phyloP scores from a whole-genome alignment of 2,329 filamentous ascomycete genomes.

The Hymenoscyphus repandus region DNA sequence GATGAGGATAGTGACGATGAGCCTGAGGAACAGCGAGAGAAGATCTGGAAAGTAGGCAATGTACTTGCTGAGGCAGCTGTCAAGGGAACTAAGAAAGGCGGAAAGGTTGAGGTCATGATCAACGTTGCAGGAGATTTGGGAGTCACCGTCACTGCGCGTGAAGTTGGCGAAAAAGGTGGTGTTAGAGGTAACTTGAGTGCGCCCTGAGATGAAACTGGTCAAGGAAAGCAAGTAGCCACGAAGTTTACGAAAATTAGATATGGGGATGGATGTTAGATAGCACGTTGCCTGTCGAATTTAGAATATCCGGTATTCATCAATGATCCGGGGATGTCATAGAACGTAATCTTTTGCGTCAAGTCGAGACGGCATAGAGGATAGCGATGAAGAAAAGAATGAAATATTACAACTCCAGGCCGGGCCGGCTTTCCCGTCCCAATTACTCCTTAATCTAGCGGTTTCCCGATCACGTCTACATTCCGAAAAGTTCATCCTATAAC shows the following conservation, averaged over 20 bases:
- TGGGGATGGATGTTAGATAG: not conserved
- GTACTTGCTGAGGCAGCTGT: conserved; percentile 81
- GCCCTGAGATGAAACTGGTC: conserved; percentile 16
- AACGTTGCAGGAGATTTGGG: conserved; percentile 77
- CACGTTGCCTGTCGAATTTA: not conserved
- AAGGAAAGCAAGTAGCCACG: not conserved
- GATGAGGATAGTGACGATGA: conserved; percentile 66
- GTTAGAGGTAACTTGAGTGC: conserved; percentile 29
- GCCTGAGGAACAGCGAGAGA: conserved; percentile 80
- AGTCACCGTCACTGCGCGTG: conserved; percentile 75
- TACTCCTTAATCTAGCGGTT: too few species aligned
- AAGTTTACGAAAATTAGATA: not conserved
- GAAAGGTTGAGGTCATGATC: conserved; percentile 90
- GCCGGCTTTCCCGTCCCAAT: not conserved
- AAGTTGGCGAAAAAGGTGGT: conserved; percentile 56
- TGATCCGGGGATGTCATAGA: not conserved
- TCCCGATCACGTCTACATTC: too few species aligned
- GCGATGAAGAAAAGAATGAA: not conserved
- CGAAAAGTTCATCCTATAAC: too few species aligned
- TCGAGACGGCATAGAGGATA: not conserved
- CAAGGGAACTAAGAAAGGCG: conserved; percentile 76
- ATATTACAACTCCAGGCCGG: not conserved
- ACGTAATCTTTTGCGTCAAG: not conserved
- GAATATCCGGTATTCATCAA: not conserved
- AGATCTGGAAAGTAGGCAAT: conserved; percentile 84